Percentiles rank a stretch among this genome's conserved stretches.
These are phyloP conservation scores for Sugiyamaella floridensis DNA, from an alignment of 805 yeast species.

Conservation along the genomic window DNA sequence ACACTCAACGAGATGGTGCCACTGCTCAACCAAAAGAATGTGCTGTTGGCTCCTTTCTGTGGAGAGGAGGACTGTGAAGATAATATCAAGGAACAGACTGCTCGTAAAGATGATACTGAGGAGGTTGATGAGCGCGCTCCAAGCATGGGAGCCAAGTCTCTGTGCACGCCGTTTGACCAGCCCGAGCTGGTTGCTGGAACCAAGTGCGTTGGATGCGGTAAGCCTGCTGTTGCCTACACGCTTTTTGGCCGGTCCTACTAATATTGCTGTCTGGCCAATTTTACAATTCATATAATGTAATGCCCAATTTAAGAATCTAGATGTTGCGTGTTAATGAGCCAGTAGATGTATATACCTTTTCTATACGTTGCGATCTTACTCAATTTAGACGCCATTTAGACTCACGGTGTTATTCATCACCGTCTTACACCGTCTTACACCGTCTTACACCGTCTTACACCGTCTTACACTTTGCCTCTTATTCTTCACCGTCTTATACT, in stretches of 20 bases:
- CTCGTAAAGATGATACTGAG: constrained; percentile 70
- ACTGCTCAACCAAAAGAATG: constrained; percentile 81
- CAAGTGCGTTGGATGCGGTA: constrained; percentile 76
- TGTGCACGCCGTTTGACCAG: constrained; percentile 94
- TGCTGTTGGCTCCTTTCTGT: constrained; percentile 96
- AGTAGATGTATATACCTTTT: too few relatives aligned
- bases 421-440: too few relatives aligned
- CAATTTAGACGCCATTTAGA: too few relatives aligned
- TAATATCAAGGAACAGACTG: constrained; percentile 80
- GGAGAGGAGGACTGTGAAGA: constrained; percentile 93
- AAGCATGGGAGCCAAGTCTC: constrained; percentile 97
- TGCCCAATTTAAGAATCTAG: not conserved
- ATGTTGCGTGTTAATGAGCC: too few relatives aligned
- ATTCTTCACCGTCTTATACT: too few relatives aligned
- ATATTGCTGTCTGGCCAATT: not conserved
- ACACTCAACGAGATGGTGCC: constrained; percentile 93
- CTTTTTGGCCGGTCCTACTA: constrained; percentile 97
- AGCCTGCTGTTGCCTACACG: constrained; percentile 71
- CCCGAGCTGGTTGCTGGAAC: constrained; percentile 69
- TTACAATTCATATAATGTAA: not conserved
- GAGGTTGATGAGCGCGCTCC: constrained; percentile 95
- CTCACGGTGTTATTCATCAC: too few relatives aligned
- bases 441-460: too few relatives aligned
- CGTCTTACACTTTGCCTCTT: too few relatives aligned
- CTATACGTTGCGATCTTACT: too few relatives aligned